Percentiles rank a stretch among this genome's conserved stretches.
Evolutionary conservation across 2,329 filamentous ascomycete species (phyloP).

Genomic region (Aspergillus intermedius): DNA sequence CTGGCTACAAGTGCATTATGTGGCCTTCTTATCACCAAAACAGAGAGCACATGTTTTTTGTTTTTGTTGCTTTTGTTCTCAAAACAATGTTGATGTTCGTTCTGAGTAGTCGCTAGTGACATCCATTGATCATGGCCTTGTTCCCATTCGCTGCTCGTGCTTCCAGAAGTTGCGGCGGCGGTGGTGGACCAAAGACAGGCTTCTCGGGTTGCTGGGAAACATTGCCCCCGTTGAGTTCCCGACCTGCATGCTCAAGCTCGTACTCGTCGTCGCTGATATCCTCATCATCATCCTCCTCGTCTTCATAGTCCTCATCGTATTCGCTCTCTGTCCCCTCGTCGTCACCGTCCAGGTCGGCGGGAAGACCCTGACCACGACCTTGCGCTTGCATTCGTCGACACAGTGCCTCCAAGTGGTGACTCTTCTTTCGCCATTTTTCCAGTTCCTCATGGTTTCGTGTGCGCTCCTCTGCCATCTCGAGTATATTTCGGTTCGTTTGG

Average conservation of each 20-base stretch:
- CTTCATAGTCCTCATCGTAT: conserved; percentile 56
- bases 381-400: conserved; percentile 96
- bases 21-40: not conserved
- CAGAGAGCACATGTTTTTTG: not conserved
- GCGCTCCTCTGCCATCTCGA: conserved; percentile 94
- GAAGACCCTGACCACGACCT: conserved; percentile 68
- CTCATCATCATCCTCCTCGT: conserved; percentile 59
- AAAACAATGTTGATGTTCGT: not conserved
- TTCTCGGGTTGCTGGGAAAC: conserved; percentile 29
- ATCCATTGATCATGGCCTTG: conserved; percentile 39
- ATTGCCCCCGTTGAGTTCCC: conserved; percentile 20
- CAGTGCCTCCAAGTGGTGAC: conserved; percentile 85
- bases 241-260: conserved; percentile 33
- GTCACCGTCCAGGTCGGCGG: conserved; percentile 51
- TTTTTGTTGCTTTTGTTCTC: not conserved
- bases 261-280: conserved; percentile 55
- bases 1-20: not conserved
- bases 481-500: conserved; percentile 85
- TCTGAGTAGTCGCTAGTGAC: conserved; percentile 15
- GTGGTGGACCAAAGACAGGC: conserved; percentile 44
- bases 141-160: conserved; percentile 39
- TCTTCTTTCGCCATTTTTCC: conserved; percentile 75
- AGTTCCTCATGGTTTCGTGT: conserved; percentile 67
- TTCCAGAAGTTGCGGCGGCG: conserved; percentile 45
- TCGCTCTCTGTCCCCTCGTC: conserved; percentile 37